Base-by-base conservation (phyloP, 345 rosid species). In the Draba incana region DNA sequence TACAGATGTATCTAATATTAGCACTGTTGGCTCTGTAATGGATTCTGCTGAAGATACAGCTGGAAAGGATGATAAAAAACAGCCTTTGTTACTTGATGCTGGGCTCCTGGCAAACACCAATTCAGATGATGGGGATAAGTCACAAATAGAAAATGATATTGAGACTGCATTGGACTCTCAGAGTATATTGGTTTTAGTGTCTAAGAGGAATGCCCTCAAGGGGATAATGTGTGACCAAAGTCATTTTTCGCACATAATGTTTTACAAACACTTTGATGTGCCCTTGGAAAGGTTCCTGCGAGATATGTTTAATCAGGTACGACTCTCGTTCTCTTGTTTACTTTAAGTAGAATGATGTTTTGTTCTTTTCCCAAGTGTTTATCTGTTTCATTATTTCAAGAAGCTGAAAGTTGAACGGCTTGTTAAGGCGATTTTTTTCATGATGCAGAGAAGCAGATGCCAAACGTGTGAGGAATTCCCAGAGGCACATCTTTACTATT, bases 141-240 rank as follows among this genome's bases (percentile, higher is more conserved):
- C 43, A 5, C 75, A 77, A 65, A 77, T 74, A 5, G 77, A 77
- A 62, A 84, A 79, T 69, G 85, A 79, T 56, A 69, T 49, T 56
- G 85, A 75, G 62, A 48, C 79, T 58, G 74, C 83, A 55, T 57
- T 79, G 77, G 85, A 86, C 62, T 73, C 88, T 64, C 83, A 80
- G 61, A 85, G 99, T 79, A 94, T 94, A 70, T 84, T 94, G 92
- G 99, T 94, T 73, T 74, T 92, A 76, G 83, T 86, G 82, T 91
- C 99, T 15, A 82, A 84, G 63, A 81, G 86, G 57, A 91, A 92
- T 80, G 79, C 85, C 24, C 55, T 64, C n/a, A 84, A 37, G 70
- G 97, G 97, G 64, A 82, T 77, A 57, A 73, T 89, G 35, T 94
- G 99, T 67, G 89, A 89, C 76, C 97, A 92, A 73, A 91, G 89